Evolutionary conservation across 331 rosid species (phyloP).

Genomic region (Prunus yedoensis): DNA sequence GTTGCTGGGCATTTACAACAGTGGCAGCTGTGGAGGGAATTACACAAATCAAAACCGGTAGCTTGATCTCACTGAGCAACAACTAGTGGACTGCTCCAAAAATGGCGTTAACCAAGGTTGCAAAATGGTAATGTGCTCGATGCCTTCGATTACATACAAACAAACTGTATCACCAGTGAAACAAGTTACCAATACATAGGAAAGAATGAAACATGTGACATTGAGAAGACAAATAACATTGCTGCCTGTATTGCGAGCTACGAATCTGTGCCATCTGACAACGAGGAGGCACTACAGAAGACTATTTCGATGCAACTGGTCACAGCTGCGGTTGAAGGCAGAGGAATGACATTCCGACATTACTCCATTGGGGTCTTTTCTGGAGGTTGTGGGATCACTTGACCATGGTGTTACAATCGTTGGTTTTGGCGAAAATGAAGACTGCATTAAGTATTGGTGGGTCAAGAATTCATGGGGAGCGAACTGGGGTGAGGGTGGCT

Average conservation of each 20-base stretch:
- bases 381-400: conserved; percentile 6
- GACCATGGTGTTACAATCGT: conserved; percentile 25
- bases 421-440: conserved; percentile 33
- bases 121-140: background rate
- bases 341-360: background rate
- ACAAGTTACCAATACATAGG: conserved; percentile 1
- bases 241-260: too few species aligned
- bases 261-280: too few species aligned
- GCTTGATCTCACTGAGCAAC: conserved; percentile 6
- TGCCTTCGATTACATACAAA: conserved; percentile 20
- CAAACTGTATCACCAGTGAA: conserved; percentile 15
- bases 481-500: conserved; percentile 34
- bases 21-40: conserved; percentile 36
- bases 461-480: too few species aligned
- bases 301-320: conserved; percentile 28
- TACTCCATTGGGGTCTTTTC: conserved; percentile 19
- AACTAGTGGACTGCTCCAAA: conserved; percentile 27
- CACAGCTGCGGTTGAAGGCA: background rate
- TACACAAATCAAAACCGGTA: conserved; percentile 17
- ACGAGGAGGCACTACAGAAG: conserved; percentile 23
- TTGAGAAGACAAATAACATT: too few species aligned
- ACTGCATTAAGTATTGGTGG: conserved; percentile 30
- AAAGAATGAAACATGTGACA: too few species aligned
- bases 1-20: conserved; percentile 35
- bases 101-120: background rate